Base-by-base conservation (phyloP, 768 basidiomycete species). In the Lactifluus volemus region DNA sequence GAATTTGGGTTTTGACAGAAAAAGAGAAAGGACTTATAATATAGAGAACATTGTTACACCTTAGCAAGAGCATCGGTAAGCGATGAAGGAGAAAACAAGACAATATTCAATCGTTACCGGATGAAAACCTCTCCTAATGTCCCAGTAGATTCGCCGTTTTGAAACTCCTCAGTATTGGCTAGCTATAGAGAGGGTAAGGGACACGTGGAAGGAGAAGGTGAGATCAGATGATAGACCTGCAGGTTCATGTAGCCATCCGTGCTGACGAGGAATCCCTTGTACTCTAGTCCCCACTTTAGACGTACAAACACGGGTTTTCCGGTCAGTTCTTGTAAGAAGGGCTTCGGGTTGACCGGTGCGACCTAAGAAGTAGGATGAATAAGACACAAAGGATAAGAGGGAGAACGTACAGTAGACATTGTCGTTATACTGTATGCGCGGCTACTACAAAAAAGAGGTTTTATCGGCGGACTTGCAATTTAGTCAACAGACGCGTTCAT, bases 211-310 rank as follows among this genome's bases (percentile, higher is more conserved):
- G 25, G 14, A 17, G 39, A 41, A 53, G n/a, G 38, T 12, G 53
- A 42, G 29, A 59, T 36, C 42, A 41, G 49, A 61, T 39, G 39
- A 72, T 77, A 62, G 68, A 92, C 96, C 80, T 99, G 97, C 50
- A 99, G 83, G 73, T 99, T 99, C 97, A 98, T 98, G 77, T 97
- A 99, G 12, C 92, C 92, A 74, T 99, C 97, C 7, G 97, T 98
- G 70, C 92, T 95, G 67, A 99, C 97, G 65, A 99, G 82, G 78
- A 97, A 99, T 47, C 97, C 97, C 78, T 94, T 97, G 81, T 98
- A 98, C 71, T 98, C 94, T 53, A 98, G 81, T 63, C 97, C 97
- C 97, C 97, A 99, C 78, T 99, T 99, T 70, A 99, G 83, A 62
- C 85, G 84, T 64, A 98, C 97, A 70, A 85, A 90, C 49, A 98